A percentile compares a stretch with the other conserved stretches of the same genome.
phyloP scores from a whole-genome alignment of 495 filamentous ascomycete species.

The Penicillium desertorum region DNA sequence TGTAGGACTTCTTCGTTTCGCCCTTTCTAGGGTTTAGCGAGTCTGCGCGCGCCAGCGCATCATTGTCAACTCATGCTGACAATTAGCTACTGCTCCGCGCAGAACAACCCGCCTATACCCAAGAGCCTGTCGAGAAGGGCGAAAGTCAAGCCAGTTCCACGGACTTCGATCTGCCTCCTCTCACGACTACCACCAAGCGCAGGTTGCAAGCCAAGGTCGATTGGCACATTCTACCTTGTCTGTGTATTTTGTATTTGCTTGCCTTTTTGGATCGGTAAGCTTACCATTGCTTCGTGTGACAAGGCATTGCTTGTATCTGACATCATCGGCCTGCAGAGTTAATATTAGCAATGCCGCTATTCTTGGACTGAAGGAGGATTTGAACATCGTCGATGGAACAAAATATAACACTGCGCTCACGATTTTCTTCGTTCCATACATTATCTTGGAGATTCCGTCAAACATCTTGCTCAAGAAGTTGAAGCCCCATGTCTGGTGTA shows the following conservation, averaged over 20 bases:
- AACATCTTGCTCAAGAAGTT: conserved; percentile 84
- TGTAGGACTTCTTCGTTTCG: not conserved
- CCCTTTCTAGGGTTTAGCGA: not conserved
- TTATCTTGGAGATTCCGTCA: conserved; percentile 82
- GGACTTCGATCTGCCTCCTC: conserved; percentile 32
- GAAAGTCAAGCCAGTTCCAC: conserved; percentile 28
- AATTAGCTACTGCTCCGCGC: conserved; percentile 1
- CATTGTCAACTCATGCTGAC: conserved; percentile 17
- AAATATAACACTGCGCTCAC: conserved; percentile 78
- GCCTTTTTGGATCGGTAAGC: conserved; percentile 81
- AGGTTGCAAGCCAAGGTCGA: conserved; percentile 77
- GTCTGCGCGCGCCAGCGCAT: not conserved
- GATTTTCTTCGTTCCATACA: conserved; percentile 93
- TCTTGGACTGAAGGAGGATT: conserved; percentile 61
- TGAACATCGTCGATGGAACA: conserved; percentile 53
- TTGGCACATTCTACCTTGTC: conserved; percentile 72
- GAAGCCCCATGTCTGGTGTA: conserved; percentile 77
- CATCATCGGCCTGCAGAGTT: conserved; percentile 37
- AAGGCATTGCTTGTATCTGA: conserved; percentile 10
- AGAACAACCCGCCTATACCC: conserved; percentile 21
- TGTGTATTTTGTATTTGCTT: conserved; percentile 80
- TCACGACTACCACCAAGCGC: conserved; percentile 62
- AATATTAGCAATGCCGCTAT: conserved; percentile 69
- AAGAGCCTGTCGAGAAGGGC: conserved; percentile 25
- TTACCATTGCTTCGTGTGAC: not conserved